Conservation (phyloP, 2,329 filamentous ascomycete species). For the Penicillium paneum region DNA sequence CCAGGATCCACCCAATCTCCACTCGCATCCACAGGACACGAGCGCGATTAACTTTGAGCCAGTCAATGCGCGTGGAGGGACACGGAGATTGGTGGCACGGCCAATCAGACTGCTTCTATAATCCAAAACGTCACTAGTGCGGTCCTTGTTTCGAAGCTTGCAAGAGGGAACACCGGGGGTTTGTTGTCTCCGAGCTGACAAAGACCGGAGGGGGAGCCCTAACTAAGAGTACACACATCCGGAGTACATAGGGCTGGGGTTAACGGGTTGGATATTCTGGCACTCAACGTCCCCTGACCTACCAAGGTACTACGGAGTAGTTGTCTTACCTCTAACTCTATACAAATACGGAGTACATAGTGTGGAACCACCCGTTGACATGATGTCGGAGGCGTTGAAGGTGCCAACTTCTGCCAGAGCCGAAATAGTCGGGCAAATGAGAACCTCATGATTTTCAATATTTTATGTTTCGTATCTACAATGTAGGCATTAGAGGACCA, state of each 20-base stretch:
- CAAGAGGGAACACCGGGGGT: background rate
- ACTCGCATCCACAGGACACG: background rate
- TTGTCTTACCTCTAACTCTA: background rate
- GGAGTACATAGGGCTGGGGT: background rate
- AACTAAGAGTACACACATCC: no score
- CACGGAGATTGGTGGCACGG: conserved; percentile 68
- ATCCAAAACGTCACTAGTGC: background rate
- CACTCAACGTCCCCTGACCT: no score
- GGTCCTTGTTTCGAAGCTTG: conserved; percentile 3
- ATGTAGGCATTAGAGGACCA: background rate
- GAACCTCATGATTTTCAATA: background rate
- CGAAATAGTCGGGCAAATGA: background rate
- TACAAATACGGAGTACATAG: background rate
- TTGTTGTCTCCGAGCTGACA: no score
- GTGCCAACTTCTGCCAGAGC: background rate
- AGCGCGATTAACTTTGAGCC: background rate
- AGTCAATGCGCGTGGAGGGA: conserved; percentile 30
- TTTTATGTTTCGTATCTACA: background rate
- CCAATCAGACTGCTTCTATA: conserved; percentile 27
- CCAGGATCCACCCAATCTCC: accelerated
- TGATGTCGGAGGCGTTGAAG: background rate
- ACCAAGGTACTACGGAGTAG: background rate
- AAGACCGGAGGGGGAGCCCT: no score
- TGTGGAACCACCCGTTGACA: background rate
- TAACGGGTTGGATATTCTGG: background rate